Percentiles rank a stretch among this genome's conserved stretches.
Conservation (phyloP, 345 rosid species). For the Aquilaria yunnanensis region DNA sequence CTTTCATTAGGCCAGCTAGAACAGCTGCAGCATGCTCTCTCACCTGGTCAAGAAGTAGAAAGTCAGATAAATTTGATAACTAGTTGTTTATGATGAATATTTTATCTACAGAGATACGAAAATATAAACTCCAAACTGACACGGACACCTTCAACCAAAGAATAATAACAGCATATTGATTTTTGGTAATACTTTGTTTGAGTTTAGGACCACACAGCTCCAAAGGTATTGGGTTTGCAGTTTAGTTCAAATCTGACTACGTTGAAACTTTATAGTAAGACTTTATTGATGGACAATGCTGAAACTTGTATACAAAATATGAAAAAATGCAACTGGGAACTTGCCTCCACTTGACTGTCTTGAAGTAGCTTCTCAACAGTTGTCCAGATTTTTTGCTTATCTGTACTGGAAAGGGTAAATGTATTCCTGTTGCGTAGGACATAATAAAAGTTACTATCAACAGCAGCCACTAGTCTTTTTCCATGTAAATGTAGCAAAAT, state of each 20-base stretch:
- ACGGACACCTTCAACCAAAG: too few relatives aligned
- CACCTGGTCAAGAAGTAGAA: constrained; percentile 41
- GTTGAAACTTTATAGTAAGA: constrained; percentile 1
- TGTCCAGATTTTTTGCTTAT: constrained; percentile 77
- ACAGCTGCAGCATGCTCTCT: constrained; percentile 99
- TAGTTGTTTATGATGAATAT: too few relatives aligned
- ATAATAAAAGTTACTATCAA: not conserved
- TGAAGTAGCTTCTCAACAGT: constrained; percentile 73
- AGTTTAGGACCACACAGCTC: too few relatives aligned
- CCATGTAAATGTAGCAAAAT: not conserved
- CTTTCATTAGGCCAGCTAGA: constrained; percentile 94
- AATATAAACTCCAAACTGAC: too few relatives aligned
- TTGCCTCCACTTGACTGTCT: constrained; percentile 98
- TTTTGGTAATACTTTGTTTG: too few relatives aligned
- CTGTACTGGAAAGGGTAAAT: constrained; percentile 60
- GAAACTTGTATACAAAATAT: not conserved
- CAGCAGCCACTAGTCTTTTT: too few relatives aligned
- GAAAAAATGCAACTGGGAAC: constrained; percentile 19
- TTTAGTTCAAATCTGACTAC: not conserved
- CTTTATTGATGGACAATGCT: too few relatives aligned
- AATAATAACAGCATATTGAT: too few relatives aligned
- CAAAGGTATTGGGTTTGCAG: too few relatives aligned
- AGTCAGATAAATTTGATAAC: too few relatives aligned
- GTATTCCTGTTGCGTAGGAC: constrained; percentile 58
- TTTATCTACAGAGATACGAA: too few relatives aligned